These are phyloP conservation scores for Moricandia moricandioides DNA, from an alignment of 345 rosid species.

Conservation along the genomic window DNA sequence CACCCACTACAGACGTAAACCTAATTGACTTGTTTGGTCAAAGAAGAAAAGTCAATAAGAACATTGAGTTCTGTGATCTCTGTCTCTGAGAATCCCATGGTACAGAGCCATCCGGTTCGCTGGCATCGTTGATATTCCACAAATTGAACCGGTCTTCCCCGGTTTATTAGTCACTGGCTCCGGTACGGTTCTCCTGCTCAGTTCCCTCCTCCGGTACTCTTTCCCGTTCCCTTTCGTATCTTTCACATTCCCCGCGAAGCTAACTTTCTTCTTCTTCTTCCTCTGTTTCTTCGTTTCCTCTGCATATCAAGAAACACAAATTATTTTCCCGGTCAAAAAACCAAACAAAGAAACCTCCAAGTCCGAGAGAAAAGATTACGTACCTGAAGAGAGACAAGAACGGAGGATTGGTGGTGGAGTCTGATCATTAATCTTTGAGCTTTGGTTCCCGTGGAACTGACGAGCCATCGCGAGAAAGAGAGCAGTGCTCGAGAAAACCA, in stretches of 20 bases:
- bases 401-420: constrained; percentile 34
- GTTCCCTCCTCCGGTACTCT: constrained; percentile 25
- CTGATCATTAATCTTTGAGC: constrained; percentile 25
- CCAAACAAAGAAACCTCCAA: neutral
- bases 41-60: constrained; percentile 42
- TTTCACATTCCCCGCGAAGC: constrained; percentile 74
- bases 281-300: constrained; percentile 34
- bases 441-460: constrained; percentile 34
- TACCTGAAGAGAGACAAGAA: constrained; percentile 67
- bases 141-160: constrained; percentile 18
- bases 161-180: constrained; percentile 21
- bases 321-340: constrained; percentile 32
- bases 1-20: constrained; percentile 14
- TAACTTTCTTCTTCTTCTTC: constrained; percentile 54
- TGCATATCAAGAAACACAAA: constrained; percentile 16
- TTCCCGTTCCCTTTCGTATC: constrained; percentile 42
- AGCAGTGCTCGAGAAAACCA: constrained; percentile 79
- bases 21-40: constrained; percentile 3
- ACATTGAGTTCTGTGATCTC: constrained; percentile 45
- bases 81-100: constrained; percentile 62
- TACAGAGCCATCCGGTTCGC: constrained; percentile 66
- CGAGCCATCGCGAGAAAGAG: constrained; percentile 64
- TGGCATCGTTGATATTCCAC: constrained; percentile 49
- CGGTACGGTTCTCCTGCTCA: constrained; percentile 10
- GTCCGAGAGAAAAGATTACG: neutral